Conservation (phyloP, 345 rosid species). For the Combretum micranthum region DNA sequence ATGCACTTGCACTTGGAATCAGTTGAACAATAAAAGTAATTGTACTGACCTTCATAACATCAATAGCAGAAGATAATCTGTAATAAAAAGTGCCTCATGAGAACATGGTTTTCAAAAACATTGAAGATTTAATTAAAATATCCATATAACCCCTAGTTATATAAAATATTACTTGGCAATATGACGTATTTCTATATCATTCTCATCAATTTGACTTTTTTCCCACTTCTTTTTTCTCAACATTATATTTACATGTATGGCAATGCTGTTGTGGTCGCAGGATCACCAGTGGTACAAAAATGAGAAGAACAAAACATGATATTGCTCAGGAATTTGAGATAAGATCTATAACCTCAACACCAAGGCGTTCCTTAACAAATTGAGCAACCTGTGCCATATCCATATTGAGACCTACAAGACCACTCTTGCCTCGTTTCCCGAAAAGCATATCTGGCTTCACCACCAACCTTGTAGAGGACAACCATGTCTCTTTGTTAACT, state of each 20-base stretch:
- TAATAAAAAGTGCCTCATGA: neutral
- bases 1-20: too few relatives aligned
- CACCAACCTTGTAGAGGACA: slow-evolving; percentile 77
- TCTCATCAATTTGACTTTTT: too few relatives aligned
- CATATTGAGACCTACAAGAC: slow-evolving; percentile 82
- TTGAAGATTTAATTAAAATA: neutral
- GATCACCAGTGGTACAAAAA: neutral
- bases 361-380: slow-evolving; percentile 85
- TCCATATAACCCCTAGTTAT: too few relatives aligned
- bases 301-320: neutral
- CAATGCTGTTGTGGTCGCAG: neutral
- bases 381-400: slow-evolving; percentile 97
- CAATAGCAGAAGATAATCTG: too few relatives aligned
- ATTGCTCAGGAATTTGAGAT: neutral
- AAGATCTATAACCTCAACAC: slow-evolving; percentile 52
- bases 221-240: too few relatives aligned
- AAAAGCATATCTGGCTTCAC: slow-evolving; percentile 98
- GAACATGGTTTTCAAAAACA: neutral
- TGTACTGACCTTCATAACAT: slow-evolving; percentile 1
- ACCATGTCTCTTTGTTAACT: slow-evolving; percentile 75
- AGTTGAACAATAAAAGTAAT: neutral
- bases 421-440: slow-evolving; percentile 95
- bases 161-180: too few relatives aligned
- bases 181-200: too few relatives aligned
- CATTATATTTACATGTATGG: too few relatives aligned